Base-by-base conservation (phyloP, 345 rosid species). In the Raphanus raphanistrum region DNA sequence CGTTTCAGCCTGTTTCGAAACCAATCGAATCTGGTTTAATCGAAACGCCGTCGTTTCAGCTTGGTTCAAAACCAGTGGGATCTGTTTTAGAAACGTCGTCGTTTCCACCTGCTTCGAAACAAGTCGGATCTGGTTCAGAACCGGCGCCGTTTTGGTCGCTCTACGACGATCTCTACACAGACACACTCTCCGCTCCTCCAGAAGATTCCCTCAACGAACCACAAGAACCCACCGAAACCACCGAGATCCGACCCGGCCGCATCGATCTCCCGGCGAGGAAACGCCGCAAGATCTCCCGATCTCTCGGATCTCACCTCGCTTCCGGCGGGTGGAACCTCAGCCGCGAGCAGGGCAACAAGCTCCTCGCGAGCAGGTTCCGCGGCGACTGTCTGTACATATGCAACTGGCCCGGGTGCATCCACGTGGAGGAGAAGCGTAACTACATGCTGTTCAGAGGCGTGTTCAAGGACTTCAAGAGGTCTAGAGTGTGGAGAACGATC, bases 381-480 rank as follows among this genome's bases (percentile, higher is more conserved):
- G 91, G 90, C 2, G 98, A 95, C 79, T 87, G 86, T 73, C 68
- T 95, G 17, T 95, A 95, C 84, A 80, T 95, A 1, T 92, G 94
- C 54, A 92, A 95, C 68, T 90, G 98, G 99, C 99, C 99, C 0
- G 99, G 99, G 0, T 92, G 98, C 36, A 76, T 85, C 43, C 99
- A 95, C 81, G 68, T 76, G 0, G 94, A 91, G 69, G 96, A 90
- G 86, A 92, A 90, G 84, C 86, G 98, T 31, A 89, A 82, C 35
- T 95, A 92, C 85, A 95, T 88, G 97, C 86, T 95, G 28, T 95
- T 95, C 80, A 83, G 99, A 16, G 98, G 98, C 3, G 61, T 95
- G 48, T 95, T 95, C 87, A 95, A 90, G 86, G 82, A 95, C 62
- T 95, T 95, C 82, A 92, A 92, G 84, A 73, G 67, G 6, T 88